Evolutionary conservation across 2,329 filamentous ascomycete species (phyloP), one percentile per base, ranked within the genome.

Genomic region (Fusarium sp.): DNA sequence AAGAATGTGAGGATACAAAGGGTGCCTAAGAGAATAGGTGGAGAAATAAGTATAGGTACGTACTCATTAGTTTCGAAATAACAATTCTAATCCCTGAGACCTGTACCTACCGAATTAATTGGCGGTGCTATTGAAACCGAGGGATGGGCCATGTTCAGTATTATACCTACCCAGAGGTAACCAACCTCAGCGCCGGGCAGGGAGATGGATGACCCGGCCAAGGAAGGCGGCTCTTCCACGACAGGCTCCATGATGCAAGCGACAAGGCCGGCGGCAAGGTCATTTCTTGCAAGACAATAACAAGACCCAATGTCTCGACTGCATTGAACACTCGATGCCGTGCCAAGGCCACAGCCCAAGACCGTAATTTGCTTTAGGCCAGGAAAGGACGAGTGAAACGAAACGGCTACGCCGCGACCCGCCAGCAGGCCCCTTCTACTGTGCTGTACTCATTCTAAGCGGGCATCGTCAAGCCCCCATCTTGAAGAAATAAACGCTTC

Each of bases 361-460:
- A 55, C 40, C 23, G 68, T 46, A 74, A 75, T 75, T 71, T 75
- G 62, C 61, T 65, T 60, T 72, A 66, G 55, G 46, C 72, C 66
- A 12, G 30, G 71, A 72, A 48, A 51, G 64, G 66, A 61, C 50
- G 60, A 60, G 60, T 68, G 71, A 75, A 75, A 75, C 72, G 60
- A 75, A 74, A 74, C 72, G 72, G 70, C 51, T 63, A 64, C 67
- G 65, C 56, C 65, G 52, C 47, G 53, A 65, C 60, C 55, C 64
- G 65, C 65, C 63, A 54, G 53, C 56, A 52, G 52, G 47, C 53
- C 66, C 61, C 57, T 50, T 58, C 34, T 50, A 53, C 60, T 60
- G 23, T 23, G 5, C 23, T 23, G 23, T 48, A 28, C 50, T 58
- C 40, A 34, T 12, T 34, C 31, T 12, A 34, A 34, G 31, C 31